phyloP scores from a whole-genome alignment of 169 alveolate species.

The Eimeria acervulina region DNA sequence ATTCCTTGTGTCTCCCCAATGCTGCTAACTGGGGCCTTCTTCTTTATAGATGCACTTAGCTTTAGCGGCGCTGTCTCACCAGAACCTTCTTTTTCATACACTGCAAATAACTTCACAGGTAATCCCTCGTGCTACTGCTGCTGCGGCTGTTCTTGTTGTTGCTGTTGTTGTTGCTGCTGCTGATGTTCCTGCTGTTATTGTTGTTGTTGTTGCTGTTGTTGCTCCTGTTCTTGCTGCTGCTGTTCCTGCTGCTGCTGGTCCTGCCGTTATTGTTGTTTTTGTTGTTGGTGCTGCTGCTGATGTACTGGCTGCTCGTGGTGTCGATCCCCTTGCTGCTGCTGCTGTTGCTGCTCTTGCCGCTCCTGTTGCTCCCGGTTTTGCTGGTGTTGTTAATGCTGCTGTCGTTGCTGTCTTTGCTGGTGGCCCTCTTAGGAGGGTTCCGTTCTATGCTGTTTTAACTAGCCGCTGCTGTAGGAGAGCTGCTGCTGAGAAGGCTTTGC shows the following conservation, averaged over 20 bases:
- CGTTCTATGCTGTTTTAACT: not conserved
- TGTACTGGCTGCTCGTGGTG: not conserved
- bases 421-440: no score
- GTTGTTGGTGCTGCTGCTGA: not conserved
- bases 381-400: not conserved
- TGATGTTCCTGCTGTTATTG: not conserved
- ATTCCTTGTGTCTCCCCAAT: conserved; percentile 15
- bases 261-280: not conserved
- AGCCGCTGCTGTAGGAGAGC: not conserved
- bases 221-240: not conserved
- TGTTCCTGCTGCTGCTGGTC: conserved; percentile 8
- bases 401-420: no score
- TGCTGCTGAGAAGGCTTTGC: conserved; percentile 3
- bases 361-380: not conserved
- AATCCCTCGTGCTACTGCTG: not conserved
- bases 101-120: conserved; percentile 50
- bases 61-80: not conserved
- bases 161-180: not conserved
- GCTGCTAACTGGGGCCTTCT: conserved; percentile 34
- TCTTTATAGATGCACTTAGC: not conserved
- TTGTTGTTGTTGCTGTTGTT: not conserved
- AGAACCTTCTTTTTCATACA: not conserved
- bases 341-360: not conserved
- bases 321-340: not conserved
- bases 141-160: not conserved